These are phyloP conservation scores for Phytophthora aleatoria DNA, from an alignment of 352 stramenopile species.

Conservation along the genomic window DNA sequence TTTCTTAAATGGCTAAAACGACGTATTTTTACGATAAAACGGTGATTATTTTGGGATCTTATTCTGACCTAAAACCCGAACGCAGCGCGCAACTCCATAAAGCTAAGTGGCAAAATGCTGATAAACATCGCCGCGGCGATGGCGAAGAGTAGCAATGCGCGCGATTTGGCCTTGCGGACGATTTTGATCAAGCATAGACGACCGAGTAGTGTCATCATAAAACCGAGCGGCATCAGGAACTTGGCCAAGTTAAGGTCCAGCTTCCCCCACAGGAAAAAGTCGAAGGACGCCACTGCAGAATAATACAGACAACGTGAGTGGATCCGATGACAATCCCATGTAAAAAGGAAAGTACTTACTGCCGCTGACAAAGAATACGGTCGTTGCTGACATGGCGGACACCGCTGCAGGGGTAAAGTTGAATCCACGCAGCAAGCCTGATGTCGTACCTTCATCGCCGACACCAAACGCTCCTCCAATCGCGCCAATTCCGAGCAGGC, in stretches of 20 bases:
- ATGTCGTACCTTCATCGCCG: slow-evolving; percentile 90
- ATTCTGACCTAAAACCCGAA: slow-evolving; percentile 29
- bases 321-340: neutral
- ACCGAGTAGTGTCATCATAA: slow-evolving; percentile 41
- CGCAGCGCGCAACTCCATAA: slow-evolving; percentile 26
- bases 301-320: slow-evolving; percentile 8
- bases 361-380: slow-evolving; percentile 44
- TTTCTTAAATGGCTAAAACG: slow-evolving; percentile 17
- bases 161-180: slow-evolving; percentile 41
- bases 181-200: slow-evolving; percentile 39
- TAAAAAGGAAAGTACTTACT: slow-evolving; percentile 29
- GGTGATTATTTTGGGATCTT: slow-evolving; percentile 24
- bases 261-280: slow-evolving; percentile 52
- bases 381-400: slow-evolving; percentile 74
- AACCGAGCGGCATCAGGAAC: slow-evolving; percentile 34
- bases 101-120: slow-evolving; percentile 39
- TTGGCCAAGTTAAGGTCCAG: slow-evolving; percentile 37
- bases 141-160: slow-evolving; percentile 38
- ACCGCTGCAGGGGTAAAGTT: slow-evolving; percentile 73
- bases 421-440: slow-evolving; percentile 90
- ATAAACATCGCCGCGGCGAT: slow-evolving; percentile 39
- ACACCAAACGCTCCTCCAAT: slow-evolving; percentile 93
- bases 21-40: slow-evolving; percentile 21
- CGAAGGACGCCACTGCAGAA: slow-evolving; percentile 40
- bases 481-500: slow-evolving; percentile 88